Percentiles rank a stretch among this genome's conserved stretches.
Evolutionary conservation across 2,329 filamentous ascomycete species (phyloP).

Genomic region (Domatiomyces catenatus): DNA sequence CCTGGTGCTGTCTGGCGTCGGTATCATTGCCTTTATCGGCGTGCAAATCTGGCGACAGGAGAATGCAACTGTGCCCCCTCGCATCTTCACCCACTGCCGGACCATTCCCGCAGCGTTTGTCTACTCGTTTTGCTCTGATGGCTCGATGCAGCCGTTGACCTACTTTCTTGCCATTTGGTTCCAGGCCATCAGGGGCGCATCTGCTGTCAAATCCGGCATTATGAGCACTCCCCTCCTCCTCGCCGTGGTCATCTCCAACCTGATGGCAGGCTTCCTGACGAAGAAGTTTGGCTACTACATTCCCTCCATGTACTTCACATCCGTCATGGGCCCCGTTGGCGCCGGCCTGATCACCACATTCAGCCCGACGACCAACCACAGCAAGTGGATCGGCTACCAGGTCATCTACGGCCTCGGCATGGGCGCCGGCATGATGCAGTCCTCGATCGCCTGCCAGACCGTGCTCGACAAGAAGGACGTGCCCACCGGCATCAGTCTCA

Average conservation of each 20-base stretch:
- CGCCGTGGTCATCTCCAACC: conserved; percentile 5
- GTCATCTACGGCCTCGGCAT: conserved; percentile 21
- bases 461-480: conserved; percentile 18
- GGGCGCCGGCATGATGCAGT: conserved; percentile 18
- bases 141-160: conserved; percentile 10
- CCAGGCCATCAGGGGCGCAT: conserved; percentile 20
- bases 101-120: conserved; percentile 37
- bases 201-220: conserved; percentile 21
- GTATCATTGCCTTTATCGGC: conserved; percentile 23
- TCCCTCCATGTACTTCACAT: conserved; percentile 14
- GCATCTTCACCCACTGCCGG: conserved; percentile 37
- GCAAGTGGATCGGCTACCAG: conserved; percentile 22
- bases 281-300: conserved; percentile 17
- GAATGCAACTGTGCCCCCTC: conserved; percentile 41
- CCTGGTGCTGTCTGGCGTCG: conserved; percentile 21
- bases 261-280: conserved; percentile 16
- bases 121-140: conserved; percentile 23
- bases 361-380: conserved; percentile 6
- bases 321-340: conserved; percentile 18
- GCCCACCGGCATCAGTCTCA: conserved; percentile 13
- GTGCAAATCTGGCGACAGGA: conserved; percentile 41
- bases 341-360: conserved; percentile 21
- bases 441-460: conserved; percentile 17
- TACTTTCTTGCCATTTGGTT: conserved; percentile 21
- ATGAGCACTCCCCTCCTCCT: not conserved